A percentile compares a stretch with the other conserved stretches of the same genome.
These are phyloP conservation scores for Exobasidium rhododendri DNA, from an alignment of 1,284 basidiomycete genomes.

Conservation along the genomic window DNA sequence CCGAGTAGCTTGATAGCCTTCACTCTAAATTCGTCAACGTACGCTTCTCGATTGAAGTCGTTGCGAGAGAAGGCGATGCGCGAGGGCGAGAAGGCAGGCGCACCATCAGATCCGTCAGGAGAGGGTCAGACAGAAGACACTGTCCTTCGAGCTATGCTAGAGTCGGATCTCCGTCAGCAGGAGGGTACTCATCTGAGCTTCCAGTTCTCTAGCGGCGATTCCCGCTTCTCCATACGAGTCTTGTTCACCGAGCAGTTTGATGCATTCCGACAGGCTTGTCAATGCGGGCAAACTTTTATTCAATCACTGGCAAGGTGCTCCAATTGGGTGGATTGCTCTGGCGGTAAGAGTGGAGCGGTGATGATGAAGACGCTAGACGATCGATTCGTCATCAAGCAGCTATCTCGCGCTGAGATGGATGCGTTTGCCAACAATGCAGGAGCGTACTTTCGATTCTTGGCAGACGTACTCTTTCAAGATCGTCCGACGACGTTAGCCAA, in stretches of 20 bases:
- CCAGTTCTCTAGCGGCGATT: conserved; percentile 63
- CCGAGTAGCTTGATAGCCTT: conserved; percentile 97
- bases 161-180: conserved; percentile 33
- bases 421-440: conserved; percentile 96
- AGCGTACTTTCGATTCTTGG: conserved; percentile 96
- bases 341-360: conserved; percentile 93
- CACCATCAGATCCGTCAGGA: neutral
- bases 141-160: conserved; percentile 20
- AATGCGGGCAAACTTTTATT: conserved; percentile 87
- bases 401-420: conserved; percentile 86
- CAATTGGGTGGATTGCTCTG: conserved; percentile 87
- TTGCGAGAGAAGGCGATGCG: conserved; percentile 18
- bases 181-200: conserved; percentile 51
- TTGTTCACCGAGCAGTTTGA: conserved; percentile 98
- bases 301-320: conserved; percentile 89
- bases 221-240: conserved; percentile 87
- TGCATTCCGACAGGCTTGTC: conserved; percentile 82
- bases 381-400: conserved; percentile 95
- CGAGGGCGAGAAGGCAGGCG: neutral
- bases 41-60: conserved; percentile 57
- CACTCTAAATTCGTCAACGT: conserved; percentile 83
- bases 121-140: conserved; percentile 12
- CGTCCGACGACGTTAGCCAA: conserved; percentile 92
- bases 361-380: conserved; percentile 89
- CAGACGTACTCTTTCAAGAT: conserved; percentile 60